These are phyloP conservation scores for Guadua angustifolia DNA, from an alignment of 176 grass and related monocot genomes.

Conservation along the genomic window DNA sequence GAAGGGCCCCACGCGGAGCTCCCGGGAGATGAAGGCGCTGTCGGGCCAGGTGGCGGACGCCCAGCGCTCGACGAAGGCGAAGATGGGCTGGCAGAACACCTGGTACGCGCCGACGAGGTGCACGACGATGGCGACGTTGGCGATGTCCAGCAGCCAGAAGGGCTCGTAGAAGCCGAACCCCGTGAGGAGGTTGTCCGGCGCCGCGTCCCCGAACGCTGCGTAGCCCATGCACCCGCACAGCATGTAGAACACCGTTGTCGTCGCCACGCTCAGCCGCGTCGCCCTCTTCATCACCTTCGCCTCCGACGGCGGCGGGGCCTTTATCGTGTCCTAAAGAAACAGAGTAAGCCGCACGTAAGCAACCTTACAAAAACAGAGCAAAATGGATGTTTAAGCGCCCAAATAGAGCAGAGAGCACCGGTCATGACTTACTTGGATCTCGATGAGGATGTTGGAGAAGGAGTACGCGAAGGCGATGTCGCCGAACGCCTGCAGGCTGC, in stretches of 20 bases:
- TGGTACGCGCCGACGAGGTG: slow-evolving; percentile 80
- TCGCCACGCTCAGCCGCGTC: slow-evolving; percentile 47
- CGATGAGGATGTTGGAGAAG: slow-evolving; percentile 57
- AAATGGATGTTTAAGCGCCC: not conserved
- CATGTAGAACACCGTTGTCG: slow-evolving; percentile 74
- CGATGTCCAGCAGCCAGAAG: slow-evolving; percentile 80
- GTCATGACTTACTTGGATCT: slow-evolving; percentile 42
- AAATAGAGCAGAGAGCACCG: not conserved
- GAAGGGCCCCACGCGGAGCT: slow-evolving; percentile 46
- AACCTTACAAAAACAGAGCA: not conserved
- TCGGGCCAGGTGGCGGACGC: slow-evolving; percentile 46
- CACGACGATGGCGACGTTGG: slow-evolving; percentile 74
- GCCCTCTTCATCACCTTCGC: slow-evolving; percentile 74
- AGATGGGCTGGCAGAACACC: slow-evolving; percentile 72
- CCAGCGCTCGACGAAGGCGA: slow-evolving; percentile 71
- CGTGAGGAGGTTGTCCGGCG: slow-evolving; percentile 70
- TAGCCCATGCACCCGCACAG: slow-evolving; percentile 85
- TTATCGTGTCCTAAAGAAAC: slow-evolving; percentile 59
- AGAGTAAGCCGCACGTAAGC: not conserved
- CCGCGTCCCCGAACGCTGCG: slow-evolving; percentile 65
- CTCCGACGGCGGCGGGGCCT: slow-evolving; percentile 65
- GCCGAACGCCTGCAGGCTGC: slow-evolving; percentile 44
- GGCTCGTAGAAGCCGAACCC: slow-evolving; percentile 83
- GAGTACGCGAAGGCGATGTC: slow-evolving; percentile 55
- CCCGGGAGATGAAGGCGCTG: slow-evolving; percentile 47